Conservation (phyloP, 371 early-diverging fungal genomes). For the Choanephora cucurbitarum region DNA sequence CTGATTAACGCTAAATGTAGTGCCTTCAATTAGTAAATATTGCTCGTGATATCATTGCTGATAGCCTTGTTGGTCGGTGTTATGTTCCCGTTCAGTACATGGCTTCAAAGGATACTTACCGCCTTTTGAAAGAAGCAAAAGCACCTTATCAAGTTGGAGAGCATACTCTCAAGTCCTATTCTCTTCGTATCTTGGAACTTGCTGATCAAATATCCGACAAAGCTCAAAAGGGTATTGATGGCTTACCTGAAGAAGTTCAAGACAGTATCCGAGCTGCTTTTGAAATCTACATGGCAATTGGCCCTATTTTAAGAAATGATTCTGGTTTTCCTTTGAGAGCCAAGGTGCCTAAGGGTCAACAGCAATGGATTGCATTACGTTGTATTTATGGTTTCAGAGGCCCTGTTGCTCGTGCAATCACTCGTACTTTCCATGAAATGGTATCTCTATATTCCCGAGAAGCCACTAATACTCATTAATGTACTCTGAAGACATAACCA, state of each 20-base stretch:
- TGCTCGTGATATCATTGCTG: constrained; percentile 56
- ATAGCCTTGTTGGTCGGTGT: constrained; percentile 46
- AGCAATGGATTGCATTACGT: constrained; percentile 42
- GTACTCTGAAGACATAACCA: too few relatives aligned
- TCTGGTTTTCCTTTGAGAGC: constrained; percentile 44
- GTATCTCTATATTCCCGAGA: constrained; percentile 10
- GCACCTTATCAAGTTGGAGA: constrained; percentile 30
- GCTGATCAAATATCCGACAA: constrained; percentile 33
- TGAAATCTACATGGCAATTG: constrained; percentile 51
- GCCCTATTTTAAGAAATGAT: constrained; percentile 30
- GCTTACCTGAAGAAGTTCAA: constrained; percentile 41
- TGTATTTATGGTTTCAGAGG: constrained; percentile 45
- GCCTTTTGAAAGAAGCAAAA: constrained; percentile 22
- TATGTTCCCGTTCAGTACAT: constrained; percentile 53
- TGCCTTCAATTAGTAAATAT: constrained; percentile 63
- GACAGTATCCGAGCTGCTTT: constrained; percentile 49
- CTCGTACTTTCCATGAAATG: constrained; percentile 10
- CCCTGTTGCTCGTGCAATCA: constrained; percentile 24
- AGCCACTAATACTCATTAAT: not conserved
- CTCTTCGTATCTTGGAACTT: constrained; percentile 28
- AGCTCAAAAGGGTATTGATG: constrained; percentile 43
- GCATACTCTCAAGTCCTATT: constrained; percentile 21
- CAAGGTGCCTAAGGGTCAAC: constrained; percentile 36
- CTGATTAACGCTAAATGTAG: too few relatives aligned
- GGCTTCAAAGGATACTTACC: constrained; percentile 22